Percentiles rank a stretch among this genome's conserved stretches.
Evolutionary conservation across 768 basidiomycete species (phyloP).

Genomic region (Galerina sulciceps): DNA sequence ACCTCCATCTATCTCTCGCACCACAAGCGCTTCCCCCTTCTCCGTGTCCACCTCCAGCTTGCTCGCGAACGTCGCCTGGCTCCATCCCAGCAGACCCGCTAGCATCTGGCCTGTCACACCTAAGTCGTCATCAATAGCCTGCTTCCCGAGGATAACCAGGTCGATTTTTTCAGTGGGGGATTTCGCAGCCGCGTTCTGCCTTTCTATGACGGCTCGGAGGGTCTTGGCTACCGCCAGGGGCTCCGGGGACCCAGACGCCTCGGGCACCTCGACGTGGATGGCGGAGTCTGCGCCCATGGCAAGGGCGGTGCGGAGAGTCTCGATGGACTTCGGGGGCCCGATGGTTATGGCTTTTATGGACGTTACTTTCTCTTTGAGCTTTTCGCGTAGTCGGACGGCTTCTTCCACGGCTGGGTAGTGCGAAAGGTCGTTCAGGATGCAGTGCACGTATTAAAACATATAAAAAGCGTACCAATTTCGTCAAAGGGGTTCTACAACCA

Average conservation of each 20-base stretch:
- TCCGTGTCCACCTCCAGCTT: conserved; percentile 73
- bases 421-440: not conserved
- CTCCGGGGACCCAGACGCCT: conserved; percentile 81
- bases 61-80: conserved; percentile 95
- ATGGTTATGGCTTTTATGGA: conserved; percentile 94
- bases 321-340: conserved; percentile 86
- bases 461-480: conserved; percentile 77
- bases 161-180: conserved; percentile 60
- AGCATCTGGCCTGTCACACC: conserved; percentile 98
- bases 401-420: conserved; percentile 84
- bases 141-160: conserved; percentile 95
- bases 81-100: conserved; percentile 89
- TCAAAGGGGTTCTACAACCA: conserved; percentile 89
- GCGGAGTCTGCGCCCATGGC: conserved; percentile 97
- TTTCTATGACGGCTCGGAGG: conserved; percentile 74
- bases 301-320: conserved; percentile 93
- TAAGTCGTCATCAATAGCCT: conserved; percentile 96
- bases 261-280: conserved; percentile 87
- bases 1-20: conserved; percentile 94
- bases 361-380: conserved; percentile 73
- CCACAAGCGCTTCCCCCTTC: conserved; percentile 70
- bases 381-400: conserved; percentile 92
- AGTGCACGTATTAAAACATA: not conserved
- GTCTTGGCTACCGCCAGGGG: conserved; percentile 91
- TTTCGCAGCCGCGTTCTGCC: conserved; percentile 43